Base-by-base conservation (phyloP, 192 early-diverging fungal species). In the Coemansia reversa region DNA sequence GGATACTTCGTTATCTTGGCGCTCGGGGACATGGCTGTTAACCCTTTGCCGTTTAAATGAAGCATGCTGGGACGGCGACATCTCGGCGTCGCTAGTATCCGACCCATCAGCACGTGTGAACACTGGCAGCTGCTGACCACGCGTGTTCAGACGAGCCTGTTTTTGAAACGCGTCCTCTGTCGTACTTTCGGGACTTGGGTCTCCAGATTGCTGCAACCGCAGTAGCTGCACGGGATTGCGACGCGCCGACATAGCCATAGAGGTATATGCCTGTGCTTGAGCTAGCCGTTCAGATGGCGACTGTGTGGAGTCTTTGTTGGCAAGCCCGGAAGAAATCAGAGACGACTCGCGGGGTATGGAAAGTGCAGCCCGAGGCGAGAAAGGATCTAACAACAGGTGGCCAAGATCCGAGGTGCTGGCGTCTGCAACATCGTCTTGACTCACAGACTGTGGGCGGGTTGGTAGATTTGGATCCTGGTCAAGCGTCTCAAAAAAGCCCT, bases 41-140 rank as follows among this genome's bases (percentile, higher is more conserved):
- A 63, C 57, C 52, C 39, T 60, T 24, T 72, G 70, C 28, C 70
- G 67, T 49, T 69, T 69, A 12, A 58, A 52, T 4, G 59, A 66
- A 0, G 67, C 74, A 30, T 70, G 74, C 14, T 65, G 74, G 16
- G 75, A 72, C 19, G 75, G 70, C 5, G 75, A 72, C 66, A 66
- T 68, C 39, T 78, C 75, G 6, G 72, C 55, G 30, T 76, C 69
- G 24, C 67, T 71, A 16, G 33, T 24, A 7, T 57, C 57, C 19
- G 69, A 67, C 35, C 59, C 68, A 20, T 66, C 51, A 39, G 14
- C 58, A 11, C 53, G 30, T 5, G 9, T 25, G 3, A 60, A 27
- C 19, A 68, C 39, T n/a, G 27, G 32, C 42, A 18, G 28, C 19
- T 62, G 52, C n/a, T 48, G 32, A 48, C 7, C 23, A n/a, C 29